Evolutionary conservation across 2,329 filamentous ascomycete species (phyloP).

Genomic region (Blastomyces gilchristii): DNA sequence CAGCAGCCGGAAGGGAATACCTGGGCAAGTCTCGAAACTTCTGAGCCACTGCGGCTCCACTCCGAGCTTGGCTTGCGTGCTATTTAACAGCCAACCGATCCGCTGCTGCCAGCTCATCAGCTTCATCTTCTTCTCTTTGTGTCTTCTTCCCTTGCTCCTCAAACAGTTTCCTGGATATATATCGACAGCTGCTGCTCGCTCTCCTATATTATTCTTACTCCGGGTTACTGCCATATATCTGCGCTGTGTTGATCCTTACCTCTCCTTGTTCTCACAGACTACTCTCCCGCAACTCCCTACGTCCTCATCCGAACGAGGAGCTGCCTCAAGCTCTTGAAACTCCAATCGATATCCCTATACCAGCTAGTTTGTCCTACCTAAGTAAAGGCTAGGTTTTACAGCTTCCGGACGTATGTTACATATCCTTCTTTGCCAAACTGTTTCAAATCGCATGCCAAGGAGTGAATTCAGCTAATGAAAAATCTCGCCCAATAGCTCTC

Average conservation of each 20-base stretch:
- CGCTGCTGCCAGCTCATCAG: neutral
- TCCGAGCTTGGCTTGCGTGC: neutral
- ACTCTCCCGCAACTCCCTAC: neutral
- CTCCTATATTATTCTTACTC: neutral
- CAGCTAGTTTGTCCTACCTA: neutral
- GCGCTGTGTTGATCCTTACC: neutral
- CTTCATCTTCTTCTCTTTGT: neutral
- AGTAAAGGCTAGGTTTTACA: neutral
- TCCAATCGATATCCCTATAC: neutral
- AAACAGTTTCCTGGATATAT: neutral
- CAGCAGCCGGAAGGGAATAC: neutral
- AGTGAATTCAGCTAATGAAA: neutral
- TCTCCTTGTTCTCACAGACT: neutral
- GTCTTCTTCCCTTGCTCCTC: neutral
- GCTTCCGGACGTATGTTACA: neutral
- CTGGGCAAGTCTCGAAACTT: conserved; percentile 10
- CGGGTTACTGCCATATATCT: neutral
- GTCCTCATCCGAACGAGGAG: neutral
- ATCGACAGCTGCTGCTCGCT: neutral
- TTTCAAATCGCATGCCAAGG: neutral
- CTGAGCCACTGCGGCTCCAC: conserved; percentile 5
- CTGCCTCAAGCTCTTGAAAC: neutral
- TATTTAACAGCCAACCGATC: neutral
- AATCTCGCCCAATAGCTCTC: neutral
- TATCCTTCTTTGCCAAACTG: neutral